phyloP scores from a whole-genome alignment of 768 basidiomycete species.

The Roridomyces roridus region DNA sequence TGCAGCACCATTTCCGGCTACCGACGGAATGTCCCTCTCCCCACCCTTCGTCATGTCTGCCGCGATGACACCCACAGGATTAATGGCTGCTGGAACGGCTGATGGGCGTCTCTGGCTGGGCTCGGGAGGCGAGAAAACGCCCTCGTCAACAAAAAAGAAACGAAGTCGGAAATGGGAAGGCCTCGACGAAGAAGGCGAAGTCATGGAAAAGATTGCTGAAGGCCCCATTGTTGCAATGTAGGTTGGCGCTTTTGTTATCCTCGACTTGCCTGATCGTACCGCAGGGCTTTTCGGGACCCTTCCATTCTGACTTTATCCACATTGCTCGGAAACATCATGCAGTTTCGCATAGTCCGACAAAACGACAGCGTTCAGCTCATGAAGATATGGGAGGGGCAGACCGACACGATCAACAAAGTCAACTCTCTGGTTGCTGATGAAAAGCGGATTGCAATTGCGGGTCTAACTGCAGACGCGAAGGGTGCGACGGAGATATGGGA shows the following conservation, averaged over 20 bases:
- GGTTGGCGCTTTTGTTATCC: constrained; percentile 26
- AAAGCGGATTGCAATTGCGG: constrained; percentile 62
- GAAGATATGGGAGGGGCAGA: constrained; percentile 53
- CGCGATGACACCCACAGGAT: constrained; percentile 61
- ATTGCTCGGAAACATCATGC: constrained; percentile 61
- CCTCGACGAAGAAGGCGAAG: constrained; percentile 51
- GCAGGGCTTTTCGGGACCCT: constrained; percentile 57
- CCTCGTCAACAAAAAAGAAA: constrained; percentile 49
- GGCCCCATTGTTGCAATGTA: constrained; percentile 80
- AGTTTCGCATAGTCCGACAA: constrained; percentile 52
- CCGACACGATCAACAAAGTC: constrained; percentile 59
- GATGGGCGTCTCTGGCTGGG: constrained; percentile 79
- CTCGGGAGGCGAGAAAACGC: constrained; percentile 64
- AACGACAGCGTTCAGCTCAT: constrained; percentile 46
- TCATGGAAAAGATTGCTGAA: constrained; percentile 60
- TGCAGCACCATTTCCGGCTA: constrained; percentile 45
- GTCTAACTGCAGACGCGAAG: constrained; percentile 59
- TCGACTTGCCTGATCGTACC: background rate
- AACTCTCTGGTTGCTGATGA: constrained; percentile 63
- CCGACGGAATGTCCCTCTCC: constrained; percentile 62
- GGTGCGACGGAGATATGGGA: constrained; percentile 73
- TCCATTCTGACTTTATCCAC: constrained; percentile 61
- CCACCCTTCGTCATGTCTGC: constrained; percentile 78
- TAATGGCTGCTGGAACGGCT: constrained; percentile 75
- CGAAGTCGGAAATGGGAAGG: constrained; percentile 77